Evolutionary conservation across 371 early-diverging fungal species (phyloP).

Genomic region (Cokeromyces recurvatus): DNA sequence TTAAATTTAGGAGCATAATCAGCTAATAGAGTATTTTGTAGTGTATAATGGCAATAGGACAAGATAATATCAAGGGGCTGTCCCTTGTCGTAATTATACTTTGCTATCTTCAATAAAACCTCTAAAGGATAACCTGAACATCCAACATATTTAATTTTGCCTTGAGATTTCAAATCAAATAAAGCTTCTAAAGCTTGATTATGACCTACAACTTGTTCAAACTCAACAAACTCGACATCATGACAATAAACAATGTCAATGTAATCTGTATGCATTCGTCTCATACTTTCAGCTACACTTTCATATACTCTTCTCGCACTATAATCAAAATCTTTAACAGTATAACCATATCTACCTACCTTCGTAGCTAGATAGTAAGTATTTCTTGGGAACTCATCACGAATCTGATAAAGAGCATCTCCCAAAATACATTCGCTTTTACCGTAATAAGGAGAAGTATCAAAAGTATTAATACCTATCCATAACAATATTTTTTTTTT

Average conservation of each 20-base stretch:
- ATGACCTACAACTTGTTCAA: slow-evolving; percentile 49
- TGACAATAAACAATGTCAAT: slow-evolving; percentile 75
- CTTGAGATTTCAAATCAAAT: slow-evolving; percentile 63
- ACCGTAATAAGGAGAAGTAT: slow-evolving; percentile 79
- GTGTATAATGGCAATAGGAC: slow-evolving; percentile 72
- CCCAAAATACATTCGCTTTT: slow-evolving; percentile 70
- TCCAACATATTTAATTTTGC: slow-evolving; percentile 67
- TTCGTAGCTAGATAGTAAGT: slow-evolving; percentile 71
- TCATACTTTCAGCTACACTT: slow-evolving; percentile 63
- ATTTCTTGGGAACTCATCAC: slow-evolving; percentile 55
- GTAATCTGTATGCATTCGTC: slow-evolving; percentile 61
- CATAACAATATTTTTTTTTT: background rate
- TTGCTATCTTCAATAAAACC: slow-evolving; percentile 61
- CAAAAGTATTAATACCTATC: slow-evolving; percentile 66
- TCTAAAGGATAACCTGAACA: slow-evolving; percentile 75
- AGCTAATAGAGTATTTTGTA: slow-evolving; percentile 62
- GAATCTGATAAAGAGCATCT: slow-evolving; percentile 49
- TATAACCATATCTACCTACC: slow-evolving; percentile 71
- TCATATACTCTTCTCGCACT: slow-evolving; percentile 46
- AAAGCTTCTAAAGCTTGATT: slow-evolving; percentile 59
- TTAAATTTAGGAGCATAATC: slow-evolving; percentile 54
- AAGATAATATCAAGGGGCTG: slow-evolving; percentile 66
- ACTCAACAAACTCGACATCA: slow-evolving; percentile 79
- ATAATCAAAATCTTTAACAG: slow-evolving; percentile 64
- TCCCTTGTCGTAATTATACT: slow-evolving; percentile 53